A percentile compares a stretch with the other conserved stretches of the same genome.
Evolutionary conservation across 1,284 basidiomycete genomes (phyloP).

Genomic region (Sporisorium iseilematis-ciliati): DNA sequence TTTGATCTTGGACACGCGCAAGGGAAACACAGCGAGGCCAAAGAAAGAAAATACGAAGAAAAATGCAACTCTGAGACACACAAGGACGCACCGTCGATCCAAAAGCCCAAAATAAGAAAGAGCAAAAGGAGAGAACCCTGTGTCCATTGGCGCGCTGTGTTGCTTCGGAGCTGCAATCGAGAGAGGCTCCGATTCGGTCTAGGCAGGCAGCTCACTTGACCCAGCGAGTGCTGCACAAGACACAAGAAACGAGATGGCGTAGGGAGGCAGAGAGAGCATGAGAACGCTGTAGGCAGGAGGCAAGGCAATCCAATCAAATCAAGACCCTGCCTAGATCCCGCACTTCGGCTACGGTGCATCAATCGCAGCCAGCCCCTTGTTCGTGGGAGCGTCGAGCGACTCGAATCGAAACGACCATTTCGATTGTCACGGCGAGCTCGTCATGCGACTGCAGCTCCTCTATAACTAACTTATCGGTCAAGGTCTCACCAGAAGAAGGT

Average conservation of each 20-base stretch:
- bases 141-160: not conserved
- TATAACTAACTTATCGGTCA: too few species aligned
- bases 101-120: not conserved
- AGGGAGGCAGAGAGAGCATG: slow-evolving; percentile 8
- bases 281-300: not conserved
- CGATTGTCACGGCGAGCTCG: not conserved
- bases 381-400: slow-evolving; percentile 3
- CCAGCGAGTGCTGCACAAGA: too few species aligned
- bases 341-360: slow-evolving; percentile 28
- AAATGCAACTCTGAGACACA: slow-evolving; percentile 1
- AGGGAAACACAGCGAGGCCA: not conserved
- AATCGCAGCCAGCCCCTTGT: not conserved
- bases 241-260: slow-evolving; percentile 15
- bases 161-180: not conserved
- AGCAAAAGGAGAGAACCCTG: not conserved
- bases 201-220: not conserved
- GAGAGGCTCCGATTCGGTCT: not conserved
- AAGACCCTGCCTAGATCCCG: slow-evolving; percentile 35
- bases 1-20: not conserved
- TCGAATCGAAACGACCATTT: not conserved
- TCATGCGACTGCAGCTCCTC: too few species aligned
- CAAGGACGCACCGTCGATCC: slow-evolving; percentile 7
- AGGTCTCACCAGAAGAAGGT: too few species aligned
- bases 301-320: not conserved
- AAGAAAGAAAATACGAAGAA: not conserved